Conservation (phyloP, 2,329 filamentous ascomycete species). For the Camptophora hylomeconis region DNA sequence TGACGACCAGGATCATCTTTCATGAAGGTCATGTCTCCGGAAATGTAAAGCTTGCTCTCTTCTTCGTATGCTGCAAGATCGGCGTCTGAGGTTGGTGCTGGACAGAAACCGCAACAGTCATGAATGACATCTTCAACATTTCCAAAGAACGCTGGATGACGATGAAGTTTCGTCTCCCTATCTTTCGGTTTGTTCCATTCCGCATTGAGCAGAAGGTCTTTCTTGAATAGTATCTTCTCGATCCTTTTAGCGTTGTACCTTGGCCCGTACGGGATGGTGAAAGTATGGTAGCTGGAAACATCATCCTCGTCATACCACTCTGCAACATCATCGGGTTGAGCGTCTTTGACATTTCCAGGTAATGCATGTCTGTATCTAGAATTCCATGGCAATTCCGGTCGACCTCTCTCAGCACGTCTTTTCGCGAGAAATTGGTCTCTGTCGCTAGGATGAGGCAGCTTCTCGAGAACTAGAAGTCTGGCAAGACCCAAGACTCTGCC, state of each 20-base stretch:
- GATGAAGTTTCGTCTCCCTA: conserved; percentile 63
- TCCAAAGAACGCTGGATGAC: conserved; percentile 78
- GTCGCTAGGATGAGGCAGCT: conserved; percentile 54
- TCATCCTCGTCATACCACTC: conserved; percentile 72
- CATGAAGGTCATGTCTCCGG: conserved; percentile 59
- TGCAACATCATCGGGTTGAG: conserved; percentile 65
- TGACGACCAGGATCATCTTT: conserved; percentile 74
- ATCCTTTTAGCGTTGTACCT: conserved; percentile 41
- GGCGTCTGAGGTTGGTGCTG: conserved; percentile 53
- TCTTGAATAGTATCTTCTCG: conserved; percentile 68
- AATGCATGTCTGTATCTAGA: conserved; percentile 30
- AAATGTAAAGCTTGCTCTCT: conserved; percentile 64
- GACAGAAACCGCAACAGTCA: conserved; percentile 74
- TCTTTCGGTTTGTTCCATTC: conserved; percentile 74
- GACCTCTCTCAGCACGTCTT: conserved; percentile 57
- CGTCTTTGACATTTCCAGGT: conserved; percentile 61
- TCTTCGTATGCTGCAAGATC: conserved; percentile 59
- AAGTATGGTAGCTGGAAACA: conserved; percentile 66
- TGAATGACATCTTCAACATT: conserved; percentile 58
- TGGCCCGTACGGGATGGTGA: conserved; percentile 32
- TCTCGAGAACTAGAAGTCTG: conserved; percentile 65
- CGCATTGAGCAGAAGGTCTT: conserved; percentile 63
- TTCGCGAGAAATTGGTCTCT: conserved; percentile 59
- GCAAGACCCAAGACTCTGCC: conserved; percentile 63
- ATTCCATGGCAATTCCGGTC: conserved; percentile 39